Conservation (phyloP, 192 early-diverging fungal genomes). For the Chytriomyces confervae region DNA sequence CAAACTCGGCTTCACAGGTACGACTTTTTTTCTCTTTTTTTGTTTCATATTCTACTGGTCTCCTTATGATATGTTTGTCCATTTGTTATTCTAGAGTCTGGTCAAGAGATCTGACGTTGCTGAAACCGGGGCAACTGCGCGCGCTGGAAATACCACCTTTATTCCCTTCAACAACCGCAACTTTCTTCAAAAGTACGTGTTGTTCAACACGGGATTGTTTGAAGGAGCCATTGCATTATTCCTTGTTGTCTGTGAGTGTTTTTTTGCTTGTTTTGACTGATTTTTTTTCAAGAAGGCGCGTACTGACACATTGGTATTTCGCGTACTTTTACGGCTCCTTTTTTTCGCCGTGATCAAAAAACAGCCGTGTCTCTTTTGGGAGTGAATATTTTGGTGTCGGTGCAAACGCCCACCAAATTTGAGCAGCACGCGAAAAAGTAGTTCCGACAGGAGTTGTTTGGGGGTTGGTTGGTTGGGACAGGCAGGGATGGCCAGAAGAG, state of each 20-base stretch:
- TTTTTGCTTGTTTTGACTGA: neutral
- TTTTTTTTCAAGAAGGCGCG: neutral
- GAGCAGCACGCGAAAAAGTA: constrained; percentile 15
- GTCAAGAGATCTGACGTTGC: neutral
- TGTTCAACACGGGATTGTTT: constrained; percentile 36
- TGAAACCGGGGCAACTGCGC: neutral
- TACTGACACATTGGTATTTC: neutral
- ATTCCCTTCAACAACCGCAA: constrained; percentile 27
- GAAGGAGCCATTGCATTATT: constrained; percentile 25
- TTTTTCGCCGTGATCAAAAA: too few species aligned
- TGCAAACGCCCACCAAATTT: constrained; percentile 32
- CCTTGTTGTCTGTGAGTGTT: constrained; percentile 6
- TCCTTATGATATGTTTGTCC: neutral
- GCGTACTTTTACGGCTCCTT: neutral
- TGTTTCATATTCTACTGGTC: neutral
- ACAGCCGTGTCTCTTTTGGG: constrained; percentile 27
- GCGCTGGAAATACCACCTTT: constrained; percentile 4
- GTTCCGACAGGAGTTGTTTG: too few species aligned
- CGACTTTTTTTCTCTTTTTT: neutral
- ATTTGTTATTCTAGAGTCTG: neutral
- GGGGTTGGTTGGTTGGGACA: too few species aligned
- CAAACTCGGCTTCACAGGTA: constrained; percentile 1
- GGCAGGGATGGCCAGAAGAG: too few species aligned
- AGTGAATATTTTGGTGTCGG: constrained; percentile 22
- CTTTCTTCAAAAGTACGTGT: constrained; percentile 30